Evolutionary conservation across 108 stramenopile genomes (phyloP), one percentile per base, ranked within the genome.

Genomic region (Thalassiosira profunda): DNA sequence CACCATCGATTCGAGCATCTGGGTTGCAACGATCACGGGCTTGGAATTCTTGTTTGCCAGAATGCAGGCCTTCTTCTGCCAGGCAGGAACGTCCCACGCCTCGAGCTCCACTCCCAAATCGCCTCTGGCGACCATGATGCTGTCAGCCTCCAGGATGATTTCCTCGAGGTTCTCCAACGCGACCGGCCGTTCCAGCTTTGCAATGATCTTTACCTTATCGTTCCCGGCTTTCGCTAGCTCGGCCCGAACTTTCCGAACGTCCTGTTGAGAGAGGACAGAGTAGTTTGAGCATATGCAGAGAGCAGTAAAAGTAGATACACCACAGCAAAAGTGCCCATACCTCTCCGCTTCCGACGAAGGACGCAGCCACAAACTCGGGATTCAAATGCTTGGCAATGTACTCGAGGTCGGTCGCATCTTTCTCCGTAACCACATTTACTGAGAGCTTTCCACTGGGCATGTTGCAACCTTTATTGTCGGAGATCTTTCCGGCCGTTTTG

Each of bases 21-120:
- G 88, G 25, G 94, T 95, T 14, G 94, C 94, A 15, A 95, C 92
- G 21, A 95, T 83, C n/a, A 94, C 98, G 38, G 96, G 96, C 71
- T 88, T 92, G 30, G 97, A 97, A 38, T 79, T 67, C 23, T 69
- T 75, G 10, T 96, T 86, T 62, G 97, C 98, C 51, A 86, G 88
- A 49, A 97, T 90, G 62, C 98, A 95, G 68, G 98, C 98, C 25
- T 79, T 79, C 79, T 98, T 98, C 79, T 99, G 98, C 24, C 96
- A 65, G 49, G 98, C 79, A 40, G 98, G 97, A 7, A 99, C 98
- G 68, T 98, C 96, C 75, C 97, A 94, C 3, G 97, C 96, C 8
- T 88, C 86, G 71, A 86, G 89, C 75, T 98, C 97, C 26, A 99
- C 97, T 40, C 98, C 98, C 33, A 99, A 72, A 81, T 99, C 98